phyloP scores from a whole-genome alignment of 148 eudicot species.

The Nepenthes gracilis region DNA sequence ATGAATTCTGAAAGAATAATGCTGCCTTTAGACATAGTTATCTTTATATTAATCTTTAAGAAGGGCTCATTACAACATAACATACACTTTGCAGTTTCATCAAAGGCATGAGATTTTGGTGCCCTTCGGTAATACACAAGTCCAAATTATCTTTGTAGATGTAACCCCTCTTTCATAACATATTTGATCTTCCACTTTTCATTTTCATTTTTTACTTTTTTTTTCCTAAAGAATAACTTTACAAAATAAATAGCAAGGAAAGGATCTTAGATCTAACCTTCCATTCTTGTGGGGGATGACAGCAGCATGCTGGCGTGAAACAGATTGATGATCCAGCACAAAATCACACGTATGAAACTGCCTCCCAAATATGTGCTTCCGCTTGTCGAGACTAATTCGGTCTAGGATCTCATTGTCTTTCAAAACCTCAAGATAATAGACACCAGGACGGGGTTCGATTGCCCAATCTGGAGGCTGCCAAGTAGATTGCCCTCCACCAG shows the following conservation, averaged over 20 bases:
- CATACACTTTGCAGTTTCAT: too few relatives aligned
- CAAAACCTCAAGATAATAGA: slow-evolving; percentile 76
- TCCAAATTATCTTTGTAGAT: too few relatives aligned
- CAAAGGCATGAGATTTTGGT: too few relatives aligned
- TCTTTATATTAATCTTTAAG: too few relatives aligned
- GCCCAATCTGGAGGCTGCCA: slow-evolving; percentile 99
- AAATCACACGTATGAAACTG: slow-evolving; percentile 89
- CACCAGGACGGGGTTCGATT: slow-evolving; percentile 84
- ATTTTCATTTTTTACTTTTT: not conserved
- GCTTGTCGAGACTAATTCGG: slow-evolving; percentile 53
- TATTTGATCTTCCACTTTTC: too few relatives aligned
- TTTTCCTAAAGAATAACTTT: not conserved
- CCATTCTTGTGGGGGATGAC: slow-evolving; percentile 96
- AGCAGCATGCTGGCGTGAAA: slow-evolving; percentile 96
- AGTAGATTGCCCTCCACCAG: slow-evolving; percentile 80
- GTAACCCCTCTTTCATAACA: too few relatives aligned
- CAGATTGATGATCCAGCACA: slow-evolving; percentile 95
- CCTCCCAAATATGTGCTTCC: slow-evolving; percentile 82
- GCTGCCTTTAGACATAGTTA: too few relatives aligned
- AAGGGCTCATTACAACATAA: too few relatives aligned
- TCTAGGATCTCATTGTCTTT: slow-evolving; percentile 79
- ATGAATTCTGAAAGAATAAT: too few relatives aligned
- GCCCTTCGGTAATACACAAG: too few relatives aligned
- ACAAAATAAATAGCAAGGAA: not conserved
- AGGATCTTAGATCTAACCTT: slow-evolving; percentile 28